Conservation (phyloP, 768 basidiomycete species). For the Suillus tomentosus region DNA sequence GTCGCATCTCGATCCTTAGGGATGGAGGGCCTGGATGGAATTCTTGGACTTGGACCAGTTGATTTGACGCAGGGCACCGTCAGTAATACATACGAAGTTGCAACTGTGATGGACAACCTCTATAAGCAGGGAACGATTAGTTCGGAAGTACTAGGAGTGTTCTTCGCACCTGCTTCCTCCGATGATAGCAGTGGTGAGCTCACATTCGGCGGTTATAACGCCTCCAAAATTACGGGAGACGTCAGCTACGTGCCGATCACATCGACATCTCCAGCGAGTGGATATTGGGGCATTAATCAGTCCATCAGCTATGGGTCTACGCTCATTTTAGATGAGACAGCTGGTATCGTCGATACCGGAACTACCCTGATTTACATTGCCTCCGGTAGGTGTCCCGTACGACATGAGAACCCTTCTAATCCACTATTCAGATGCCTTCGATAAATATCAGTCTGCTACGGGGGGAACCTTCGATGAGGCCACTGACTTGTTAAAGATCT, state of each 20-base stretch:
- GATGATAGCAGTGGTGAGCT: slow-evolving; percentile 35
- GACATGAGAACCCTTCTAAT: background rate
- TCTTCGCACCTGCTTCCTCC: slow-evolving; percentile 31
- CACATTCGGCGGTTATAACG: slow-evolving; percentile 38
- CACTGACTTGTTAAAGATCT: slow-evolving; percentile 20
- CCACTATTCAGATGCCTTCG: background rate
- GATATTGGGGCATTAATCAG: slow-evolving; percentile 39
- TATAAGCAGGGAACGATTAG: slow-evolving; percentile 30
- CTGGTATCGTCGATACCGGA: background rate
- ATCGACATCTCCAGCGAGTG: slow-evolving; percentile 30
- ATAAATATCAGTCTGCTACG: background rate
- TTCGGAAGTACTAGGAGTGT: slow-evolving; percentile 29
- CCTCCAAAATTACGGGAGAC: slow-evolving; percentile 33
- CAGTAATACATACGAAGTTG: background rate
- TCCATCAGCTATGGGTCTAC: slow-evolving; percentile 10
- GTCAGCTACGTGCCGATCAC: slow-evolving; percentile 36
- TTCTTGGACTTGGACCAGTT: slow-evolving; percentile 21
- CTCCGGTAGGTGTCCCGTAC: background rate
- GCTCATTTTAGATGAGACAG: background rate
- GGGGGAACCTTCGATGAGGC: slow-evolving; percentile 14
- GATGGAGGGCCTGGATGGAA: slow-evolving; percentile 36
- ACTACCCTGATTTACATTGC: background rate
- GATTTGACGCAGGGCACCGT: slow-evolving; percentile 4
- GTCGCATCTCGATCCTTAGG: slow-evolving; percentile 20
- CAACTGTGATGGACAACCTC: slow-evolving; percentile 37